Percentiles rank a stretch among this genome's conserved stretches.
phyloP scores from a whole-genome alignment of 306 rosid genomes.

The Dalbergia oliveri region DNA sequence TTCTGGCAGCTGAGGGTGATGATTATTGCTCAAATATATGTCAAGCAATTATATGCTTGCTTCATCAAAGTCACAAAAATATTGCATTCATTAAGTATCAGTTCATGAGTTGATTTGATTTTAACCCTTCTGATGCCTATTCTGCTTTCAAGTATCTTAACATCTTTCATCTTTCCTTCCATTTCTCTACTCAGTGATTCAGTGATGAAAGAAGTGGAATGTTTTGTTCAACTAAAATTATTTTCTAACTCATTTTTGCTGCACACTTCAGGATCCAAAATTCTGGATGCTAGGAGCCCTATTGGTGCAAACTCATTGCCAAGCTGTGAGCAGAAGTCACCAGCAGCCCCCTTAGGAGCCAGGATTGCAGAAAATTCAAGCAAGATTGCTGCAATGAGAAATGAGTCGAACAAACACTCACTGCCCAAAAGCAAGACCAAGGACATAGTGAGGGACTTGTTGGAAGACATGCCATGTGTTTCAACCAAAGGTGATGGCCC shows the following conservation, averaged over 20 bases:
- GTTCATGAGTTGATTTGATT: no score
- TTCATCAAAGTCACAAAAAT: no score
- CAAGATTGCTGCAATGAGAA: constrained; percentile 21
- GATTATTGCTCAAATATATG: no score
- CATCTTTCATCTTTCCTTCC: not conserved
- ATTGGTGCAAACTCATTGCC: constrained; percentile 30
- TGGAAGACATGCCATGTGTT: constrained; percentile 80
- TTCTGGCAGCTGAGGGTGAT: not conserved
- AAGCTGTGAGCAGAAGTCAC: constrained; percentile 45
- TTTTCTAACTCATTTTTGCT: not conserved
- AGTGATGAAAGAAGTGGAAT: not conserved
- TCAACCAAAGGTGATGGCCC: constrained; percentile 72
- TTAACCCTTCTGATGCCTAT: not conserved
- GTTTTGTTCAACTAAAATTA: not conserved
- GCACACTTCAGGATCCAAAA: constrained; percentile 28
- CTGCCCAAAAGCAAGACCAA: constrained; percentile 39
- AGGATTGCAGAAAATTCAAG: constrained; percentile 10
- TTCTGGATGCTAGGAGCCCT: constrained; percentile 53
- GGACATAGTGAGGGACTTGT: constrained; percentile 52
- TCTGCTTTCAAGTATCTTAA: not conserved
- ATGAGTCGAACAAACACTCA: constrained; percentile 10
- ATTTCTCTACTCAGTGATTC: not conserved
- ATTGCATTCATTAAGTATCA: not conserved
- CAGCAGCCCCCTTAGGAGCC: not conserved
- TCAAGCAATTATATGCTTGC: no score